Conservation (phyloP, 108 stramenopile genomes). For the Skeletonema marinoi region DNA sequence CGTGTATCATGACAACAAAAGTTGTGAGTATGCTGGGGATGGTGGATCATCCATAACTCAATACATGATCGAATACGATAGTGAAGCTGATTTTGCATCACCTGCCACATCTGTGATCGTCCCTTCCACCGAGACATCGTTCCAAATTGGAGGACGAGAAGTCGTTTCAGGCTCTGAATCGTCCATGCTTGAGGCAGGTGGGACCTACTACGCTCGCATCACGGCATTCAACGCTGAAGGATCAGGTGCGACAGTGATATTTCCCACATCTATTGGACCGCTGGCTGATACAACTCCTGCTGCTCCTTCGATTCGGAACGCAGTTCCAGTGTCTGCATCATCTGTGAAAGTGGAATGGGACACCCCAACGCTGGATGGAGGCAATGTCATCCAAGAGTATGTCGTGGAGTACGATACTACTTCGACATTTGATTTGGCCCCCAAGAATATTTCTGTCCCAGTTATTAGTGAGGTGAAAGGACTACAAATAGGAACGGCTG, state of each 20-base stretch:
- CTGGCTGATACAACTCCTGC: conserved; percentile 59
- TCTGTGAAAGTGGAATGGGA: conserved; percentile 55
- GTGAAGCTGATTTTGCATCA: conserved; percentile 60
- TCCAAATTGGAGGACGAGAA: conserved; percentile 77
- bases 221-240: conserved; percentile 80
- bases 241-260: conserved; percentile 50
- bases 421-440: conserved; percentile 46
- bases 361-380: conserved; percentile 74
- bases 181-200: conserved; percentile 54
- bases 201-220: conserved; percentile 70
- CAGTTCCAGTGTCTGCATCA: conserved; percentile 25
- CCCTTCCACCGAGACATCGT: conserved; percentile 32
- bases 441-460: conserved; percentile 31
- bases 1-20: conserved; percentile 12
- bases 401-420: conserved; percentile 66
- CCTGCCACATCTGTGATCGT: conserved; percentile 59
- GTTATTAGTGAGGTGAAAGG: conserved; percentile 58
- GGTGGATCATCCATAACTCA: conserved; percentile 76
- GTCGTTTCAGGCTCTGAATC: conserved; percentile 72
- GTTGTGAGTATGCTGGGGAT: conserved; percentile 75
- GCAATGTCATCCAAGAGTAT: conserved; percentile 64
- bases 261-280: conserved; percentile 53
- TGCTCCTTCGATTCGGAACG: conserved; percentile 35
- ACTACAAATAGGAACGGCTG: conserved; percentile 32
- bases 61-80: conserved; percentile 89